Evolutionary conservation across 345 rosid species (phyloP).

Genomic region (Dimocarpus longan): DNA sequence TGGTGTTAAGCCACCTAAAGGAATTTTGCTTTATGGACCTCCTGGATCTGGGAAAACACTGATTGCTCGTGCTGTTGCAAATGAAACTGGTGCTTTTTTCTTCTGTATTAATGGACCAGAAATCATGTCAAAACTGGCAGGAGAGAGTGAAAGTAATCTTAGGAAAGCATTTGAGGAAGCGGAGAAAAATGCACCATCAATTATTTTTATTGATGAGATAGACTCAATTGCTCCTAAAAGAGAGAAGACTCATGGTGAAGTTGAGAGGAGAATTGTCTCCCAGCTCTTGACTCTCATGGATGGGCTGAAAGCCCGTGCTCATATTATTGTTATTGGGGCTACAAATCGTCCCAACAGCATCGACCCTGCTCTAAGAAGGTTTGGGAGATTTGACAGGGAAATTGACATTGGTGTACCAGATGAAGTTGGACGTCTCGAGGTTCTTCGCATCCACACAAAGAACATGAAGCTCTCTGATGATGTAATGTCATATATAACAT

Average conservation of each 20-base stretch:
- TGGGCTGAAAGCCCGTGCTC: conserved; percentile 87
- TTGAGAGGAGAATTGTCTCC: conserved; percentile 96
- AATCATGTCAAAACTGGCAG: conserved; percentile 96
- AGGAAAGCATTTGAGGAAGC: conserved; percentile 98
- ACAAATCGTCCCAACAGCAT: conserved; percentile 98
- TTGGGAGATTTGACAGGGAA: conserved; percentile 94
- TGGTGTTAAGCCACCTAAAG: conserved; percentile 98
- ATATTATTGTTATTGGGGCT: conserved; percentile 95
- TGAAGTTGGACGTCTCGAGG: conserved; percentile 99
- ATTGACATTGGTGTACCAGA: conserved; percentile 97
- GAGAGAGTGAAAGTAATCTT: conserved; percentile 98
- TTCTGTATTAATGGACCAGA: conserved; percentile 96
- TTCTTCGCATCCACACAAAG: conserved; percentile 94
- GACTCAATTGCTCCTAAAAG: conserved; percentile 97
- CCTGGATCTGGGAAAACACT: conserved; percentile 91
- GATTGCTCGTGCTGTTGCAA: conserved; percentile 95
- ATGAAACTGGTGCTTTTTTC: conserved; percentile 97
- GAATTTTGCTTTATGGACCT: conserved; percentile 86
- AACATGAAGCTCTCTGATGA: conserved; percentile 97
- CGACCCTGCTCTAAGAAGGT: conserved; percentile 93
- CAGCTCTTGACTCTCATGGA: conserved; percentile 97
- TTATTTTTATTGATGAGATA: conserved; percentile 88
- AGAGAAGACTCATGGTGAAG: conserved; percentile 96
- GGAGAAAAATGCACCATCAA: conserved; percentile 96
- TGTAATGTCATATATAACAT: conserved; percentile 39